phyloP scores from a whole-genome alignment of 129 eudicot genomes.

The Arctium minus region DNA sequence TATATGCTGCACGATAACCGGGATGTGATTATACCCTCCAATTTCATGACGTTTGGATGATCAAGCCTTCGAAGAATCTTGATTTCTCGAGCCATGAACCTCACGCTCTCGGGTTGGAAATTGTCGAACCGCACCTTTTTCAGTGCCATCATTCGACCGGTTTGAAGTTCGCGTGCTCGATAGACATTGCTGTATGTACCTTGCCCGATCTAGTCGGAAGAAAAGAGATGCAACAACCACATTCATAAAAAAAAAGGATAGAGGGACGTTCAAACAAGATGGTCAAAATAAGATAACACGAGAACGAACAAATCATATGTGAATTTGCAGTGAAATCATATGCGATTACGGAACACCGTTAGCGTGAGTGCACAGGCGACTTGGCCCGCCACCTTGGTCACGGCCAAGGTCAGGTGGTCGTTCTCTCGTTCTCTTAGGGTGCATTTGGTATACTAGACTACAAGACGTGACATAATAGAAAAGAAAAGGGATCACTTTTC shows the following conservation, averaged over 20 bases:
- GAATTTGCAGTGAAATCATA: too few species aligned
- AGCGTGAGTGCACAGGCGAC: too few species aligned
- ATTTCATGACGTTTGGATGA: constrained; percentile 77
- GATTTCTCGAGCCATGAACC: constrained; percentile 88
- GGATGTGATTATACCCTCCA: constrained; percentile 75
- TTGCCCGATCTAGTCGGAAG: constrained; percentile 56
- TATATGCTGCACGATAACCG: constrained; percentile 53
- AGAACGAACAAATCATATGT: too few species aligned
- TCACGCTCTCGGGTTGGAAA: constrained; percentile 65
- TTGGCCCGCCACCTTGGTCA: too few species aligned
- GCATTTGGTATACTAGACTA: too few species aligned
- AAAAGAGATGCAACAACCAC: neutral
- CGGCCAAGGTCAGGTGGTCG: too few species aligned
- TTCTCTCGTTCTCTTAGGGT: too few species aligned
- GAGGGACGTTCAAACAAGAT: too few species aligned
- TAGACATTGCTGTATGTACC: constrained; percentile 79
- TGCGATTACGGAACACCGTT: too few species aligned
- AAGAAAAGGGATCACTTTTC: too few species aligned
- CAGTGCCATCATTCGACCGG: constrained; percentile 58
- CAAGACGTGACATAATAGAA: too few species aligned
- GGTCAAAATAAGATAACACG: too few species aligned
- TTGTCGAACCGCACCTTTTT: constrained; percentile 85
- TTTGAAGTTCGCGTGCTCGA: constrained; percentile 67
- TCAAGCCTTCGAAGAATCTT: constrained; percentile 67
- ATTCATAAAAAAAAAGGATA: neutral